Evolutionary conservation across 306 rosid genomes (phyloP).

Genomic region (Fragaria iinumae): DNA sequence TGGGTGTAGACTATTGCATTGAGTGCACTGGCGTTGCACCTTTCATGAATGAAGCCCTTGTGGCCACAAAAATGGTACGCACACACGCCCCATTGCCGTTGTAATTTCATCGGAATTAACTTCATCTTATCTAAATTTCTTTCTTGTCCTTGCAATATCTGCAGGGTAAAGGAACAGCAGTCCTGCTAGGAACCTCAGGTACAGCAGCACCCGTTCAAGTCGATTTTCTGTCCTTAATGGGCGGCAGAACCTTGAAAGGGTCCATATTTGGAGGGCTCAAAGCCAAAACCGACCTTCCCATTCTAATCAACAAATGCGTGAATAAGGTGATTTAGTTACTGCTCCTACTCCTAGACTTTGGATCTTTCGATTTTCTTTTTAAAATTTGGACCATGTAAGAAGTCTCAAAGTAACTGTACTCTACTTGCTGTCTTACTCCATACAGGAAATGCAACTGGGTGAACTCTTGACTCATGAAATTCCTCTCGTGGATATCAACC

Average conservation of each 20-base stretch:
- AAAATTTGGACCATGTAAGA: background rate
- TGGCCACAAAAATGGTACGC: slow-evolving; percentile 49
- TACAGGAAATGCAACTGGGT: slow-evolving; percentile 47
- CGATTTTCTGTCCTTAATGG: slow-evolving; percentile 8
- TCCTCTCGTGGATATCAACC: slow-evolving; percentile 28
- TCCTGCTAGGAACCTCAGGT: slow-evolving; percentile 31
- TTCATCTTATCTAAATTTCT: background rate
- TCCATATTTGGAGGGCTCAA: slow-evolving; percentile 49
- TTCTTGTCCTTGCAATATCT: background rate
- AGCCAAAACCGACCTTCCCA: slow-evolving; percentile 44
- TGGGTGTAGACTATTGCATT: slow-evolving; percentile 56
- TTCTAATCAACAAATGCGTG: slow-evolving; percentile 36
- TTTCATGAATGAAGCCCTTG: slow-evolving; percentile 39
- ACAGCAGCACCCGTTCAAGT: slow-evolving; percentile 21
- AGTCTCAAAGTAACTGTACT: background rate
- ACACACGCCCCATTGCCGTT: background rate
- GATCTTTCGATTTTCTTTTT: background rate
- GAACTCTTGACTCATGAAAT: slow-evolving; percentile 47
- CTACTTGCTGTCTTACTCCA: background rate
- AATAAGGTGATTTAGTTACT: slow-evolving; percentile 30
- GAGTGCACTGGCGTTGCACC: slow-evolving; percentile 48
- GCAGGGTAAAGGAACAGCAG: slow-evolving; percentile 45
- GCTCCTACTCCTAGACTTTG: background rate
- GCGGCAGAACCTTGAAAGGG: slow-evolving; percentile 51
- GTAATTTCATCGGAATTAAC: background rate